A percentile compares a stretch with the other conserved stretches of the same genome.
phyloP scores from a whole-genome alignment of 140 eudicot genomes.

The Erigeron philadelphicus region DNA sequence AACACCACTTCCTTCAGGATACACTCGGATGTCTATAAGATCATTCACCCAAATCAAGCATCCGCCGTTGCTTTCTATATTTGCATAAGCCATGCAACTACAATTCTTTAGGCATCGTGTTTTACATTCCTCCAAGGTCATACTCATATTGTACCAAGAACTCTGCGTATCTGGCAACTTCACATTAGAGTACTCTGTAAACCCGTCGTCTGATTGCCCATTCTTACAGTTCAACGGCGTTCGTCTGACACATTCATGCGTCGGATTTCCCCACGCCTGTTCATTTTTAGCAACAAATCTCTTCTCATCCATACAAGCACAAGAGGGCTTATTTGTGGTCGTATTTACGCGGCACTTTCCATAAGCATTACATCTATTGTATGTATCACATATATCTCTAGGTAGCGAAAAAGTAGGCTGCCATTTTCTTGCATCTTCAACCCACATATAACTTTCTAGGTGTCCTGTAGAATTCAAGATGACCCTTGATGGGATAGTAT shows the following conservation, averaged over 20 bases:
- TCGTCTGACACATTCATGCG: constrained; percentile 25
- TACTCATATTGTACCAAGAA: constrained; percentile 33
- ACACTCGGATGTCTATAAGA: too few relatives aligned
- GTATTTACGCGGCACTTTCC: constrained; percentile 27
- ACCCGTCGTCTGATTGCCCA: constrained; percentile 16
- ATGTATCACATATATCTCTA: constrained; percentile 29
- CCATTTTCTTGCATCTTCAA: constrained; percentile 21
- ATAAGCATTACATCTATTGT: constrained; percentile 25
- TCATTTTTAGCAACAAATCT: constrained; percentile 22
- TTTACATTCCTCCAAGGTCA: constrained; percentile 33
- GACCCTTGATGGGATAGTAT: background rate
- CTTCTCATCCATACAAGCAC: constrained; percentile 32
- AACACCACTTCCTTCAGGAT: too few relatives aligned
- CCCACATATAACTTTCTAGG: constrained; percentile 28
- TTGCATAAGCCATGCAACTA: constrained; percentile 41
- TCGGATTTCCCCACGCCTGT: constrained; percentile 15
- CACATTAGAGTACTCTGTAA: constrained; percentile 24
- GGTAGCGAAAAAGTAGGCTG: background rate
- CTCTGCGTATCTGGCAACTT: constrained; percentile 45
- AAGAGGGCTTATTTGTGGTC: constrained; percentile 9
- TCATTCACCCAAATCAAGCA: too few relatives aligned
- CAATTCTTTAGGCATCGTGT: constrained; percentile 40
- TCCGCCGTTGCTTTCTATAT: constrained; percentile 3
- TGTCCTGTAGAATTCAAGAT: constrained; percentile 19
- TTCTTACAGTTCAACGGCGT: constrained; percentile 24